Evolutionary conservation across 1,139 yeast species (phyloP).

Genomic region (Kurtzmaniella quercitrusa): DNA sequence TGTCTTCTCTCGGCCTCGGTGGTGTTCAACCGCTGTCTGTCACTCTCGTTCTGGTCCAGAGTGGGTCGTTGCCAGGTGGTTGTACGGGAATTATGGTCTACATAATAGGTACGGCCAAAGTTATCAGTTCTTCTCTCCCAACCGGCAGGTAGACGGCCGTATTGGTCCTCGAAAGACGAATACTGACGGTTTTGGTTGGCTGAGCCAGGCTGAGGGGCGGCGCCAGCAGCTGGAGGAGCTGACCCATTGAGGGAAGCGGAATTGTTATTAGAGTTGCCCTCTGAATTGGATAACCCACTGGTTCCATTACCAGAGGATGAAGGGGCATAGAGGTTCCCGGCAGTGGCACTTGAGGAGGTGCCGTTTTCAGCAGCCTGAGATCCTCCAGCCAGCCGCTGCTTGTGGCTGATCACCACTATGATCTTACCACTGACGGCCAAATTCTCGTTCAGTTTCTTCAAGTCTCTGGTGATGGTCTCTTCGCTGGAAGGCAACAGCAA

Average conservation of each 20-base stretch:
- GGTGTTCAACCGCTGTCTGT: conserved; percentile 55
- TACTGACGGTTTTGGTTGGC: conserved; percentile 50
- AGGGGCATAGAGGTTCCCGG: conserved; percentile 12
- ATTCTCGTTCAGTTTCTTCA: conserved; percentile 88
- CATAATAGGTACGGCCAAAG: conserved; percentile 95
- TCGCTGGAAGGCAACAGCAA: conserved; percentile 53
- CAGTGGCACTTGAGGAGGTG: conserved; percentile 11
- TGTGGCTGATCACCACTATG: conserved; percentile 66
- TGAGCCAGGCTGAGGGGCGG: conserved; percentile 12
- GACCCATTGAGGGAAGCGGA: conserved; percentile 6
- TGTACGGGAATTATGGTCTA: conserved; percentile 94
- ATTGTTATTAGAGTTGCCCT: conserved; percentile 10
- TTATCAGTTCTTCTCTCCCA: conserved; percentile 99
- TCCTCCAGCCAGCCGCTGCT: conserved; percentile 12
- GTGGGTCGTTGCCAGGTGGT: conserved; percentile 99
- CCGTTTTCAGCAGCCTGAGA: conserved; percentile 8
- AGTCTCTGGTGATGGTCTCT: conserved; percentile 89
- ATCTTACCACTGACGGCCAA: conserved; percentile 89
- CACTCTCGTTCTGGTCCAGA: conserved; percentile 61
- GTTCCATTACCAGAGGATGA: conserved; percentile 6
- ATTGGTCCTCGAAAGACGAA: conserved; percentile 94
- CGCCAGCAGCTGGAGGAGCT: conserved; percentile 15
- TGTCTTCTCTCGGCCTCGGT: conserved; percentile 89
- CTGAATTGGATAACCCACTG: not conserved
- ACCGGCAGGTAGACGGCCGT: conserved; percentile 94